A percentile compares a stretch with the other conserved stretches of the same genome.
phyloP scores from a whole-genome alignment of 2,329 filamentous ascomycete genomes.

The Claviceps humidiphila region DNA sequence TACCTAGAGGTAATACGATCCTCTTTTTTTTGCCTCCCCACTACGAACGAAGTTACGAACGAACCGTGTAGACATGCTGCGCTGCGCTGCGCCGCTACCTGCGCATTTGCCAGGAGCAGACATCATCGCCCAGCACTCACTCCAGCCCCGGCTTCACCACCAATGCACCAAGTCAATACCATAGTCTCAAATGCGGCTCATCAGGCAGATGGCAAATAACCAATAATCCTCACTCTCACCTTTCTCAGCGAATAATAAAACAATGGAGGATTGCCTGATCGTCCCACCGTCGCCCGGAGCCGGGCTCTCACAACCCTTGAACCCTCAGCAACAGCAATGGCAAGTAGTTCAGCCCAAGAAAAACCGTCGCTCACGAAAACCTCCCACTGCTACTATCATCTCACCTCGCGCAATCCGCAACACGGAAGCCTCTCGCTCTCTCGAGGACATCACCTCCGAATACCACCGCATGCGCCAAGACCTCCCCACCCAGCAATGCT shows the following conservation, averaged over 20 bases:
- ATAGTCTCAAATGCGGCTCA: too few relatives aligned
- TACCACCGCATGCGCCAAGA: conserved; percentile 14
- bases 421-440: conserved; percentile 9
- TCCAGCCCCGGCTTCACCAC: too few relatives aligned
- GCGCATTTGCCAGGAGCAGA: too few relatives aligned
- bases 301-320: not conserved
- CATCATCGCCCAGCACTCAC: too few relatives aligned
- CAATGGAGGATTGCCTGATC: not conserved
- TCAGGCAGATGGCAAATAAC: too few relatives aligned
- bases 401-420: not conserved
- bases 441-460: conserved; percentile 17
- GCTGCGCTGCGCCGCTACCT: too few relatives aligned
- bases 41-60: too few relatives aligned
- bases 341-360: conserved; percentile 13
- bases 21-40: too few relatives aligned
- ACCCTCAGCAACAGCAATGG: conserved; percentile 10
- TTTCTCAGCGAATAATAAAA: not conserved
- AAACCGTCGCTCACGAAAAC: conserved; percentile 4
- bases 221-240: not conserved
- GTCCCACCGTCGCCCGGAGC: not conserved
- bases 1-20: too few relatives aligned
- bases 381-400: conserved; percentile 3
- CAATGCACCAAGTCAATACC: too few relatives aligned
- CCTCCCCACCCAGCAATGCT: conserved; percentile 16
- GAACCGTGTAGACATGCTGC: too few relatives aligned